Evolutionary conservation across 2,329 filamentous ascomycete species (phyloP).

Genomic region (Endocalyx cinctus): DNA sequence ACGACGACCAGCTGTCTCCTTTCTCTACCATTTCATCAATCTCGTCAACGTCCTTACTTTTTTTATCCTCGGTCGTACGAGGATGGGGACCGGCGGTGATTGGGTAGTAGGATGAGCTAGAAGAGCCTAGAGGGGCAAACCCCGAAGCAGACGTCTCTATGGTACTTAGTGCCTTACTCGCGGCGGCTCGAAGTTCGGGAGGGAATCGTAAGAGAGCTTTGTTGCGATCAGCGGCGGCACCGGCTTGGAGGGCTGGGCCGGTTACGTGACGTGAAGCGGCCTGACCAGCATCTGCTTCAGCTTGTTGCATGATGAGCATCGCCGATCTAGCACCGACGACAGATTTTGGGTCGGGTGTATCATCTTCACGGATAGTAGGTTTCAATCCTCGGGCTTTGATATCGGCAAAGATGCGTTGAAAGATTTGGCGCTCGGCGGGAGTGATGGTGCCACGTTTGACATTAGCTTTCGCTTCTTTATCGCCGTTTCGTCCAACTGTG

Average conservation of each 20-base stretch:
- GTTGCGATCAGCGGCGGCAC: constrained; percentile 25
- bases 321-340: constrained; percentile 13
- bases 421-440: constrained; percentile 43
- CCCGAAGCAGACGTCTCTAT: too few species aligned
- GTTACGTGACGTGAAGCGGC: constrained; percentile 11
- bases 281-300: constrained; percentile 18
- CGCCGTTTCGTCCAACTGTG: constrained; percentile 21
- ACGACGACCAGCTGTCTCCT: constrained; percentile 17
- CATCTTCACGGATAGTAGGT: constrained; percentile 10
- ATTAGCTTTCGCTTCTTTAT: constrained; percentile 24
- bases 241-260: constrained; percentile 13
- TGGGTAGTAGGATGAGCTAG: too few species aligned
- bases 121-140: too few species aligned
- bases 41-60: background rate
- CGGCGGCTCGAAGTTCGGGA: constrained; percentile 34
- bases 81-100: constrained; percentile 3
- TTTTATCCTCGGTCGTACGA: constrained; percentile 1
- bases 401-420: constrained; percentile 53
- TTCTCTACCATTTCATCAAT: background rate
- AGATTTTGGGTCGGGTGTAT: constrained; percentile 3
- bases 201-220: constrained; percentile 36
- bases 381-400: constrained; percentile 41
- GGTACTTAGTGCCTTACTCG: constrained; percentile 32
- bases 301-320: constrained; percentile 25
- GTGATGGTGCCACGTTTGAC: constrained; percentile 46